A percentile compares a stretch with the other conserved stretches of the same genome.
These are phyloP conservation scores for Cylindrotheca fusiformis DNA, from an alignment of 108 stramenopile species.

Conservation along the genomic window DNA sequence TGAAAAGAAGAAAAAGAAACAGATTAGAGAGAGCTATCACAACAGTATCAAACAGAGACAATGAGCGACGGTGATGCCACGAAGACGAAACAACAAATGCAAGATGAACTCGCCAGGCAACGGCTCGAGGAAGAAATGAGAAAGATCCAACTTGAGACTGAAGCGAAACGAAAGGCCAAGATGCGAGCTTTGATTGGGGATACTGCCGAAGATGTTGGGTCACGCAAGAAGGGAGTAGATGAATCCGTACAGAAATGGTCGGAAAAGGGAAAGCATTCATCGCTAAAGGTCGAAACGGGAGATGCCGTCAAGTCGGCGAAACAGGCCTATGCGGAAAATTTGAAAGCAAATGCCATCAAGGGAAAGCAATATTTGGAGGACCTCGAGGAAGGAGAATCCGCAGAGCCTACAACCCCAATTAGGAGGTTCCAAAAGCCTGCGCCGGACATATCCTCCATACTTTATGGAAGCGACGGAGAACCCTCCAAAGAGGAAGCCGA, in stretches of 20 bases:
- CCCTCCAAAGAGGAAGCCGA: conserved; percentile 3
- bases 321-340: conserved; percentile 11
- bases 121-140: conserved; percentile 19
- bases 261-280: conserved; percentile 14
- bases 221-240: conserved; percentile 15
- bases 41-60: too few relatives aligned
- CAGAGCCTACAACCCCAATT: not conserved
- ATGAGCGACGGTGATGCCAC: too few relatives aligned
- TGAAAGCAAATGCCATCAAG: conserved; percentile 4
- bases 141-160: conserved; percentile 10
- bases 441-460: not conserved
- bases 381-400: not conserved
- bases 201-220: conserved; percentile 8
- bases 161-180: conserved; percentile 13
- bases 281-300: conserved; percentile 1
- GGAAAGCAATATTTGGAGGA: conserved; percentile 4
- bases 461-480: not conserved
- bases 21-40: too few relatives aligned
- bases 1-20: too few relatives aligned
- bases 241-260: conserved; percentile 11
- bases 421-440: conserved; percentile 20
- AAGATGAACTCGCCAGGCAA: conserved; percentile 13
- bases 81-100: too few relatives aligned
- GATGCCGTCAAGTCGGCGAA: conserved; percentile 4
- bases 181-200: conserved; percentile 13